Conservation (phyloP, 805 yeast species). For the Sugiyamaella chiloensis region DNA sequence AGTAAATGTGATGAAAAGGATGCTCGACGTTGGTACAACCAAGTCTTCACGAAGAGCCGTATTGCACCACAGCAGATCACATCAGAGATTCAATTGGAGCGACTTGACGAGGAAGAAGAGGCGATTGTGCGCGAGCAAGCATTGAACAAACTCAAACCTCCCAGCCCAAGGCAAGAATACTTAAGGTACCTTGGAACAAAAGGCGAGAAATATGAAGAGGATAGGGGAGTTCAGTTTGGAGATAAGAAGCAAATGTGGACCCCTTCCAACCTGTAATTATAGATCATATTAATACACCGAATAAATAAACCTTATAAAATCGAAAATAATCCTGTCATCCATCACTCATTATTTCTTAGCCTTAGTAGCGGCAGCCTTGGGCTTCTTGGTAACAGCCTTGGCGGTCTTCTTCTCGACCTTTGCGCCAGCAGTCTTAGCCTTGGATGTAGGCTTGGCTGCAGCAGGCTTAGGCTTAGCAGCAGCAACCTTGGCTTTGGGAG, state of each 20-base stretch:
- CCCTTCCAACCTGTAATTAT: constrained; percentile 13
- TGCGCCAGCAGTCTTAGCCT: constrained; percentile 31
- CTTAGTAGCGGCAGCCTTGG: constrained; percentile 45
- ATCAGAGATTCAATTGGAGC: constrained; percentile 24
- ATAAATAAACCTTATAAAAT: constrained; percentile 3
- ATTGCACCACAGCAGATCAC: constrained; percentile 26
- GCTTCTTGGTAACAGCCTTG: constrained; percentile 28
- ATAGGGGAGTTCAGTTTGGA: constrained; percentile 21
- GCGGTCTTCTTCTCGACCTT: constrained; percentile 26
- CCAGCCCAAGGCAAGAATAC: constrained; percentile 26
- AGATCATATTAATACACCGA: constrained; percentile 1
- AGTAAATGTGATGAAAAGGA: constrained; percentile 24
- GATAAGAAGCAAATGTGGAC: constrained; percentile 22
- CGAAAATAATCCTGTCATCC: background rate
- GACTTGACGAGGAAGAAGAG: constrained; percentile 24
- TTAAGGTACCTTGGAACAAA: constrained; percentile 33
- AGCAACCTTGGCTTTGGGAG: constrained; percentile 25
- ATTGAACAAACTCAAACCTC: constrained; percentile 27
- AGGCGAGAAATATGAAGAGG: constrained; percentile 28
- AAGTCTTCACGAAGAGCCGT: constrained; percentile 23
- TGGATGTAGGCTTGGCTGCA: constrained; percentile 30
- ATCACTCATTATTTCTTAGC: too few relatives aligned
- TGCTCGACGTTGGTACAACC: constrained; percentile 24
- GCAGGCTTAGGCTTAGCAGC: constrained; percentile 24
- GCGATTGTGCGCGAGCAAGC: constrained; percentile 24